Percentiles rank a stretch among this genome's conserved stretches.
Conservation (phyloP, 139 green algal species). For the Haematococcus lacustris region DNA sequence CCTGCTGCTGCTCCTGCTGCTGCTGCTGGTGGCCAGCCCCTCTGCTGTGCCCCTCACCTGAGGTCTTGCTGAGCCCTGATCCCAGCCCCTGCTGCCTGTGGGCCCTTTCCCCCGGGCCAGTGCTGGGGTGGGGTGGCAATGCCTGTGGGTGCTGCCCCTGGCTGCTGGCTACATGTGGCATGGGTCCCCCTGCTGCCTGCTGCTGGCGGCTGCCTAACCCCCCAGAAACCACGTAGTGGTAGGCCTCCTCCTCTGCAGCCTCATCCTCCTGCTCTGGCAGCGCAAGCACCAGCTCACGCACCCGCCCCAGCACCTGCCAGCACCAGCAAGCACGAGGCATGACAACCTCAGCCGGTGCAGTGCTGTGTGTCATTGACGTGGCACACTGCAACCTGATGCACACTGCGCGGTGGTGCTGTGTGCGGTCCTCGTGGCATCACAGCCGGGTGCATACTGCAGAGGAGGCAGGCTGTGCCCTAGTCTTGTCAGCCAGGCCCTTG, state of each 20-base stretch:
- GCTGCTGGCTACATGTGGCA: too few species aligned
- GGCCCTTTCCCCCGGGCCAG: not conserved
- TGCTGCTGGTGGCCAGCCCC: not conserved
- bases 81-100: slow-evolving; percentile 1
- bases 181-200: not conserved
- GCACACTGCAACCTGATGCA: not conserved
- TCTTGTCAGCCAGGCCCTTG: too few species aligned
- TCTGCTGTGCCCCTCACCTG: not conserved
- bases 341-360: not conserved
- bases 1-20: slow-evolving; percentile 1
- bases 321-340: not conserved
- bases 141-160: not conserved
- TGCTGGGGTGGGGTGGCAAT: not conserved
- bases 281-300: slow-evolving; percentile 18
- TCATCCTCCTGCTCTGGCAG: slow-evolving; percentile 13
- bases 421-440: too few species aligned
- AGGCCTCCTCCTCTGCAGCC: not conserved
- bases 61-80: not conserved
- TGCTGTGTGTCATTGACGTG: not conserved
- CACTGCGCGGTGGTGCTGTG: too few species aligned
- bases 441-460: too few species aligned
- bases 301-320: slow-evolving; percentile 11
- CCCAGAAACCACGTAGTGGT: not conserved
- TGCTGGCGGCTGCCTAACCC: not conserved
- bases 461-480: too few species aligned